Base-by-base conservation (phyloP, 129 eudicot genomes). In the Solidago caesia region DNA sequence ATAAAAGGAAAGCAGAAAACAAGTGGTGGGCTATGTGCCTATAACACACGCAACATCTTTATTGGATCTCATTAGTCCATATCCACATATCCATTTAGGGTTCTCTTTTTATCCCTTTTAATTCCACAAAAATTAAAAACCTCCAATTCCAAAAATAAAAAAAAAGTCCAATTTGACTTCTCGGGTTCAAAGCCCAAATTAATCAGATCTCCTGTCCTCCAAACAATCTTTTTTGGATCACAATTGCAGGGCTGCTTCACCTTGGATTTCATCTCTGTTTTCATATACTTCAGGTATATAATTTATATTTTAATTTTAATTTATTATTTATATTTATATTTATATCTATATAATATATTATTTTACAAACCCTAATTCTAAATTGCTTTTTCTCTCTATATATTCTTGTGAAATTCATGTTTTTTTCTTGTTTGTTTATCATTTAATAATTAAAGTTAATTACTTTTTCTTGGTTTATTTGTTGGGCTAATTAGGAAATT, bases 11-110 rank as follows among this genome's bases (percentile, higher is more conserved):
- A 33, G 39, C 8, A 61, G 68, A 53, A 64, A 33, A 51, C 64
- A 66, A 75, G 70, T 75, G 71, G 79, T 71, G 75, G 75, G 79
- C 79, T 51, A 53, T 15, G 25, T 15, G 25, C 72, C 49, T 49
- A 15, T 45, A 75, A 41, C 71, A 74, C 41, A 74, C 68, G 78
- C 72, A 63, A 64, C 72, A 2, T 64, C 11, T 27, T 67, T 57
- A 76, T 44, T 67, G 80, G 80, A 76, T 76, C 80, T 58, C 12
- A 29, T 7, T 15, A 67, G 80, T 57, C 80, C 80, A 67, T 67
- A 7, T 60, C 44, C 5, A 48, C 13, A 33, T 33, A 33, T 33
- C 39, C 39, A 33, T 2, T 15, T 6, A 56, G 74, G 67, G 67
- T 76, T 76, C 44, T 45, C 8, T 16, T n/a, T 6, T 8, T 43